Evolutionary conservation across 106 monocot species (phyloP), one percentile per base, ranked within the genome.

Genomic region (Vanilla planifolia): DNA sequence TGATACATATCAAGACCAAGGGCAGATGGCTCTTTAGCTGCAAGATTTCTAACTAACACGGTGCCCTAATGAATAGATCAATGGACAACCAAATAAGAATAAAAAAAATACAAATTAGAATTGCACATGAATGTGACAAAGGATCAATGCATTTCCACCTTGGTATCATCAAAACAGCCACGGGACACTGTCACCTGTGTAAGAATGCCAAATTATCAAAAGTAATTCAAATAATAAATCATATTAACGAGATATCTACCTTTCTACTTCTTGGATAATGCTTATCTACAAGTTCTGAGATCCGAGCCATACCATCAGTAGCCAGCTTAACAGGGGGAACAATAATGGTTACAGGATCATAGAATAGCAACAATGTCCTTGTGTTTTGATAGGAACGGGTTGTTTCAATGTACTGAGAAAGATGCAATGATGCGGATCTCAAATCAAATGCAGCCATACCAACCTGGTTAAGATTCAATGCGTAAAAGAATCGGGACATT

Each of bases 401-500:
- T n/a, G 98, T 92, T 71, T 99, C 98, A 48, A 92, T 99, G 63
- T 85, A 99, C 35, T 99, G 98, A 53, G 88, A 99, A 52, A 99
- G 92, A 71, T 99, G 98, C 27, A 99, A 67, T 36, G 88, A 82
- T 33, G 92, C 98, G 0, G 98, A 88, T 67, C 92, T 82, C 82
- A 99, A 79, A 69, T 92, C 91, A 85, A 99, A 88, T 23, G 98
- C 92, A 57, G 98, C 92, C 34, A 99, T 85, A 60, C 98, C 92
- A 66, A 99, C 98, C 98, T 98, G 61, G 75, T 35, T 24, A 8
- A 55, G 48, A 8, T 26, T 41, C 48, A 24, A 51, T 51, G 14
- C 23, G n/a, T 51, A 51, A 8, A 40, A n/a, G n/a, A n/a, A n/a
- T n/a, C n/a, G n/a, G n/a, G 11, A 16, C 4, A 9, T 1, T 8